These are phyloP conservation scores for Nosema muscidifuracis DNA, from an alignment of 371 early-diverging fungal genomes.

Conservation along the genomic window DNA sequence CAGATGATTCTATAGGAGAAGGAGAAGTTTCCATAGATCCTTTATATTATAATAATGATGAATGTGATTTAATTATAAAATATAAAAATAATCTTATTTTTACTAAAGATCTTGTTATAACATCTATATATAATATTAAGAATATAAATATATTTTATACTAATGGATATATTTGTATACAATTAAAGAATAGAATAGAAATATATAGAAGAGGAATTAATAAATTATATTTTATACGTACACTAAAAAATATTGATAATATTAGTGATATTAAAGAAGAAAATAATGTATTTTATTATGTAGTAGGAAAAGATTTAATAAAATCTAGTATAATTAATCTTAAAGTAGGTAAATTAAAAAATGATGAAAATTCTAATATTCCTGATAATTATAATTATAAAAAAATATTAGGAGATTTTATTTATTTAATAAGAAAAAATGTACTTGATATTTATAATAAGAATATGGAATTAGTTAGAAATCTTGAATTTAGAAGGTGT, in stretches of 20 bases:
- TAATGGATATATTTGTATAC: background rate
- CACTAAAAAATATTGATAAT: background rate
- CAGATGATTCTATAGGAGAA: background rate
- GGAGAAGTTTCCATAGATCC: background rate
- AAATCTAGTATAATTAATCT: background rate
- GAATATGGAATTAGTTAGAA: too few relatives aligned
- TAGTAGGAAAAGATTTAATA: background rate
- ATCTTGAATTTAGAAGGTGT: too few relatives aligned
- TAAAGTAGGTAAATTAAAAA: background rate
- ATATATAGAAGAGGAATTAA: background rate
- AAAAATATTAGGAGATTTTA: too few relatives aligned
- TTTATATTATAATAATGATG: background rate
- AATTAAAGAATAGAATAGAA: background rate
- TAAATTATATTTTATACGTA: background rate
- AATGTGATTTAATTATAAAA: background rate
- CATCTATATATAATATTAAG: background rate
- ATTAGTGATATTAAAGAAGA: background rate
- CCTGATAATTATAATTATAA: too few relatives aligned
- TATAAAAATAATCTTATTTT: background rate
- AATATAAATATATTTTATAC: background rate
- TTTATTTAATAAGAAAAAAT: too few relatives aligned
- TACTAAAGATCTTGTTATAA: background rate
- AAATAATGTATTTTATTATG: background rate
- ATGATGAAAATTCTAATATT: too few relatives aligned
- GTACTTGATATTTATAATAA: too few relatives aligned